Base-by-base conservation (phyloP, 2,329 filamentous ascomycete genomes). In the Tetracladium maxilliforme region DNA sequence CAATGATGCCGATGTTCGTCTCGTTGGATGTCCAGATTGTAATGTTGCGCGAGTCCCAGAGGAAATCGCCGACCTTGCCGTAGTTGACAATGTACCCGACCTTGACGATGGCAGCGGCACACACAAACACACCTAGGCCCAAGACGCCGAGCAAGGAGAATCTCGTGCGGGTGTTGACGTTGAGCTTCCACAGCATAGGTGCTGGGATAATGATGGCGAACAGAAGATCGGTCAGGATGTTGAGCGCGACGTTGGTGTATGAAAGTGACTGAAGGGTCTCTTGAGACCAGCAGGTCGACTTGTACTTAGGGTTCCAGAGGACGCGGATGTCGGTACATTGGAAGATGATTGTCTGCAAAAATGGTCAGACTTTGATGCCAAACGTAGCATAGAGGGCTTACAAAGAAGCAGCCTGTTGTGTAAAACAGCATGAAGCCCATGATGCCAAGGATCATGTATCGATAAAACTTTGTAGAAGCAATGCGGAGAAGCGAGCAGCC, bases 1-100 rank as follows among this genome's bases (percentile, higher is more conserved):
- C 43, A 2, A 47, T 35, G 10, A 48, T 48, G 7, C 44, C 43
- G 13, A 35, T 39, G 24, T 38, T 45, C 19, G 37, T 30, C 31
- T 48, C 44, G n/a, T 39, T 38, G 7, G 54, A 47, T 4, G 49
- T 51, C 57, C 58, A 61, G 28, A 61, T 52, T 8, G 56, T 61
- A 2, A 67, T 47, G 35, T 58, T 49, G 15, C 53, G 47, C 3
- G 43, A 54, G 30, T 57, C 52, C 55, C 55, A 58, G 1, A 61
- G 41, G 31, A 52, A 52, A 26, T 60, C 54, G 7, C 48, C 48
- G 0, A 37, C 33, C 11, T 45, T 47, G 8, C 52, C 54, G 24
- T 57, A 54, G 25, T 45, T 48, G 10, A 44, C 34, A 4, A 57
- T 31, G 28, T 47, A 52, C 2, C 40, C 42, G 7, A 54, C 34